Evolutionary conservation across 2,329 filamentous ascomycete species (phyloP).

Genomic region (Fusarium fracticaudum): DNA sequence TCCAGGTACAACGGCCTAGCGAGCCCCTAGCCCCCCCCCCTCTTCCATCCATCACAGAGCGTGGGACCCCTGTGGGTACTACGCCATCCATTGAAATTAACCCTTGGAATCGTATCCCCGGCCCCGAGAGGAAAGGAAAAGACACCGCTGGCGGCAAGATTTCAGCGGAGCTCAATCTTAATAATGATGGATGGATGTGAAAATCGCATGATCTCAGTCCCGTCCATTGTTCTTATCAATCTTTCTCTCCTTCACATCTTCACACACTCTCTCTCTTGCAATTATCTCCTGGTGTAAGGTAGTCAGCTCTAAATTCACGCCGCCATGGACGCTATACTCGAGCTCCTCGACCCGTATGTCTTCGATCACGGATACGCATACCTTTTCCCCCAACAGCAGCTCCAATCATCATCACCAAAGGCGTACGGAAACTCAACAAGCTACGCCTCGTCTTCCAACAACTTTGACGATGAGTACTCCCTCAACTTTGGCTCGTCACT

Average conservation of each 20-base stretch:
- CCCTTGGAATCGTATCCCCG: neutral
- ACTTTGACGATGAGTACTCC: slow-evolving; percentile 27
- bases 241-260: neutral
- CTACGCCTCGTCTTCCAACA: slow-evolving; percentile 16
- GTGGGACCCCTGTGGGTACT: slow-evolving; percentile 30
- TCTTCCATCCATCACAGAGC: neutral
- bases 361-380: slow-evolving; percentile 54
- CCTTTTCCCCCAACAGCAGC: slow-evolving; percentile 45
- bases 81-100: slow-evolving; percentile 20
- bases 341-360: slow-evolving; percentile 53
- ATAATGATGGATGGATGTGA: slow-evolving; percentile 9
- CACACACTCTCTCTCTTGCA: neutral
- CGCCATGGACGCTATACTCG: slow-evolving; percentile 51
- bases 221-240: slow-evolving; percentile 15
- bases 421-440: slow-evolving; percentile 25
- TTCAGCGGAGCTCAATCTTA: slow-evolving; percentile 23
- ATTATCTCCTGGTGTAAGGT: neutral
- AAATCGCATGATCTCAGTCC: slow-evolving; percentile 19
- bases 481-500: slow-evolving; percentile 45
- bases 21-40: neutral
- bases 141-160: slow-evolving; percentile 17
- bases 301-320: neutral
- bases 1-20: slow-evolving; percentile 32
- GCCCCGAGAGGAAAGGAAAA: neutral
- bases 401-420: slow-evolving; percentile 5